Base-by-base conservation (phyloP, 1,139 yeast genomes). In the Saccharomyces uvarum region DNA sequence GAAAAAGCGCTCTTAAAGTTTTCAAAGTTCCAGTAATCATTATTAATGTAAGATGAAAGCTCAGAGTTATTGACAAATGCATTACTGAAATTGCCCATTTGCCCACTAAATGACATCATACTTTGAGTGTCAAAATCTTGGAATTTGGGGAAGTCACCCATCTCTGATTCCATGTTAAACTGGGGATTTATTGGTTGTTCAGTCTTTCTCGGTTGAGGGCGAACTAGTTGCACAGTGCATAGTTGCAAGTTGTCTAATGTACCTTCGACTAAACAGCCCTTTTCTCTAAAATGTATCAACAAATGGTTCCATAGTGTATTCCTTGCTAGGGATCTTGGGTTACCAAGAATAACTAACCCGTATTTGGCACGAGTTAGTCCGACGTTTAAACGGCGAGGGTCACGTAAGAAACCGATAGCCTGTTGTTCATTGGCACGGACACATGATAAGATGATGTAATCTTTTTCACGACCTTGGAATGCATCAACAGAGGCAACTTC, bases 401-500 rank as follows among this genome's bases (percentile, higher is more conserved):
- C 97, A 59, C 85, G 81, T 66, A 91, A 78, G 71, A 91, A 90
- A 41, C 98, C 98, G 70, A 91, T 88, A 8, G 78, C 80, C 63
- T 86, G 89, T 52, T 78, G 80, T 55, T 88, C 95, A 67, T 90
- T 90, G 47, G 96, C 93, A 67, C 98, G 81, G 49, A 90, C 97
- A 77, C 97, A 90, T 31, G 96, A 86, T 55, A 91, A 72, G 53
- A 91, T 87, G 57, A 91, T 88, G 65, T 82, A 89, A 67, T 91
- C 96, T 71, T 91, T 91, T 70, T 91, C 98, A 61, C 97, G 81
- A 50, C 98, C 98, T 73, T 91, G 97, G 78, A 91, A 91, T 1
- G 97, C 96, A 73, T 91, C 97, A 41, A 91, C 97, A 49, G 95
- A 86, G 14, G 95, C 89, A 29, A 91, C 91, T 72, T 91, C 98